These are phyloP conservation scores for Mrakia blollopis DNA, from an alignment of 768 basidiomycete species.

Conservation along the genomic window DNA sequence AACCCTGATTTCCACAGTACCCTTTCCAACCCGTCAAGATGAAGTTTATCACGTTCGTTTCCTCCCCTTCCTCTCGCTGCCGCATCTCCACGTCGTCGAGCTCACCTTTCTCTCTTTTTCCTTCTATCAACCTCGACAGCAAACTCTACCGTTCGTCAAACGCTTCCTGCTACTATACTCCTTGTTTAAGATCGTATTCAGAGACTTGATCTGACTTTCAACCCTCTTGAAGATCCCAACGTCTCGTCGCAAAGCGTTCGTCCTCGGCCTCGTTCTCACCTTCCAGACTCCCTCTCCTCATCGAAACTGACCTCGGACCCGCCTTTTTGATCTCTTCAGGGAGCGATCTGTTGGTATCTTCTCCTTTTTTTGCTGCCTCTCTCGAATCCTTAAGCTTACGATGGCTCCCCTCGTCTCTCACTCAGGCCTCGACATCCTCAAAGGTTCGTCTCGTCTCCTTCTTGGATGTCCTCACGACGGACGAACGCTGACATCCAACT, in stretches of 20 bases:
- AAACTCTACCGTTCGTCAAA: constrained; percentile 29
- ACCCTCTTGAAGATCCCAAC: constrained; percentile 65
- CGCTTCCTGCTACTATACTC: no score
- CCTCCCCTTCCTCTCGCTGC: background rate
- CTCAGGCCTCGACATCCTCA: constrained; percentile 47
- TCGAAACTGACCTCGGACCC: background rate
- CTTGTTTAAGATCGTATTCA: no score
- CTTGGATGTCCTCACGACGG: background rate
- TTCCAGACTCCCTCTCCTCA: background rate
- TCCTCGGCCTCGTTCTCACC: background rate
- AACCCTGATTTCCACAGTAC: constrained; percentile 53
- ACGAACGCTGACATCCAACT: background rate
- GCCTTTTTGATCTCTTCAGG: constrained; percentile 41
- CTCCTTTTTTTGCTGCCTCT: background rate
- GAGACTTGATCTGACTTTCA: no score
- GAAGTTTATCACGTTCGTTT: constrained; percentile 80
- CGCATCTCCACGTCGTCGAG: no score
- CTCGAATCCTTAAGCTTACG: background rate
- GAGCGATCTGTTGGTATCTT: constrained; percentile 73
- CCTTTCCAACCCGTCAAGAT: constrained; percentile 83
- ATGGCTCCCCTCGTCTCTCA: background rate
- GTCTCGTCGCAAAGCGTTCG: constrained; percentile 73
- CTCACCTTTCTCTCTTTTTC: background rate
- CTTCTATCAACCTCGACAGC: background rate
- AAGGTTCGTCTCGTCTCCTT: constrained; percentile 51